Percentiles rank a stretch among this genome's conserved stretches.
Conservation (phyloP, 75 land plant species). For the Picea glauca region DNA sequence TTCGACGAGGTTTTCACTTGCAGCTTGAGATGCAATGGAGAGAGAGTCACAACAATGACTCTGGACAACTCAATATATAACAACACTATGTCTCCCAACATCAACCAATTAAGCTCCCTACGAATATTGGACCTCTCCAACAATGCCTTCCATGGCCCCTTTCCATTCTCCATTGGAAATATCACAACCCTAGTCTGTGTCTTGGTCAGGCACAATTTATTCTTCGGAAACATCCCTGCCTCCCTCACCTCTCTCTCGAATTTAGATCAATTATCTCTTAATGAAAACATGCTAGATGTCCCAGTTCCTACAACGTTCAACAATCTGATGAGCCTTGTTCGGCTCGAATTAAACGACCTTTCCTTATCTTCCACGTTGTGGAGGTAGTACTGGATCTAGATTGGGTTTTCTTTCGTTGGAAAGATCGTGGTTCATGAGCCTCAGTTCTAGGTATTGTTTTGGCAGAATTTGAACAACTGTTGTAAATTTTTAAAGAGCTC, state of each 20-base stretch:
- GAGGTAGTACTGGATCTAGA: no score
- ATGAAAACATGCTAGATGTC: constrained; percentile 33
- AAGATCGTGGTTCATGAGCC: no score
- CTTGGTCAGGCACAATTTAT: constrained; percentile 37
- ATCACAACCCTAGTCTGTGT: constrained; percentile 37
- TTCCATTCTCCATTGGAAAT: constrained; percentile 37
- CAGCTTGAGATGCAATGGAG: constrained; percentile 60
- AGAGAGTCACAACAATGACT: constrained; percentile 49
- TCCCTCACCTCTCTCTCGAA: constrained; percentile 50
- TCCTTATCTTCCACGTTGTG: no score
- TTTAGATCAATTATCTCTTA: constrained; percentile 52
- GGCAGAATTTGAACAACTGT: no score
- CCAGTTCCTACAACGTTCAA: constrained; percentile 31
- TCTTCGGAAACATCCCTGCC: constrained; percentile 55
- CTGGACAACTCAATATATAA: constrained; percentile 66
- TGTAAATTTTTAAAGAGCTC: no score
- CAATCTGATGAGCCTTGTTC: constrained; percentile 14
- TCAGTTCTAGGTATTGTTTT: no score
- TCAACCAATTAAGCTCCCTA: constrained; percentile 40
- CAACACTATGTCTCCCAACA: constrained; percentile 34
- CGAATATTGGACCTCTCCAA: constrained; percentile 42
- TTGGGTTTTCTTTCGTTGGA: no score
- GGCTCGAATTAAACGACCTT: constrained; percentile 44
- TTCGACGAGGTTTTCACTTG: constrained; percentile 55
- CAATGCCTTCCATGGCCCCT: constrained; percentile 44